Evolutionary conservation across 331 rosid species (phyloP), one percentile per base, ranked within the genome.

Genomic region (Acacia concinna): DNA sequence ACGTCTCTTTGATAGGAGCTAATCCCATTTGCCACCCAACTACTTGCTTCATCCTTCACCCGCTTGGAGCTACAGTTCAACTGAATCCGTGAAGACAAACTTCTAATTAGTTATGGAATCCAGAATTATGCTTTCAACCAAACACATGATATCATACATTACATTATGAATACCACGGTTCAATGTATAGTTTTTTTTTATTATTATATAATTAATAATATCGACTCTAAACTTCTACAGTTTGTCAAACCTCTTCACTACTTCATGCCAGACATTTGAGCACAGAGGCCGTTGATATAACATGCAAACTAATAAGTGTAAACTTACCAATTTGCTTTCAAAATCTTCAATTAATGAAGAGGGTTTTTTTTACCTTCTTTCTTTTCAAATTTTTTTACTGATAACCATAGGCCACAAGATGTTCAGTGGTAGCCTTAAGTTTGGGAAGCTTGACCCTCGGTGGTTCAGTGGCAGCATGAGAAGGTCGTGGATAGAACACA

Each of bases 361-460:
- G n/a, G n/a, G 11, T 10, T 60, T 57, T 5, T 12, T 1, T 30
- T 28, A 0, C 28, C 7, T 20, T 14, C 54, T 15, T 15, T 15
- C 13, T 12, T 25, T 25, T 57, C 3, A 40, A 0, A 14, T 2
- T 23, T 4, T 25, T 25, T 44, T 6, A 76, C n/a, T 18, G n/a
- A 6, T 43, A 62, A 8, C 49, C 32, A 44, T 3, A 63, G 20
- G 72, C 71, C 79, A 62, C n/a, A 30, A 75, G 79, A 75, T 75
- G 71, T 75, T 62, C 44, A 9, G 32, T 27, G 31, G 57, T 40
- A 30, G 71, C 98, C 72, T 81, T 72, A 47, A 94, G 97, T 66
- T 43, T 88, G 2, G 99, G 99, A 83, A 95, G 97, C 90, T 90
- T 95, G 14, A 86, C 99, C 85, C 81, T 93, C 73, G 84, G 90